These are phyloP conservation scores for Eragrostis curvula DNA, from an alignment of 176 grass and related monocot species.

Conservation along the genomic window DNA sequence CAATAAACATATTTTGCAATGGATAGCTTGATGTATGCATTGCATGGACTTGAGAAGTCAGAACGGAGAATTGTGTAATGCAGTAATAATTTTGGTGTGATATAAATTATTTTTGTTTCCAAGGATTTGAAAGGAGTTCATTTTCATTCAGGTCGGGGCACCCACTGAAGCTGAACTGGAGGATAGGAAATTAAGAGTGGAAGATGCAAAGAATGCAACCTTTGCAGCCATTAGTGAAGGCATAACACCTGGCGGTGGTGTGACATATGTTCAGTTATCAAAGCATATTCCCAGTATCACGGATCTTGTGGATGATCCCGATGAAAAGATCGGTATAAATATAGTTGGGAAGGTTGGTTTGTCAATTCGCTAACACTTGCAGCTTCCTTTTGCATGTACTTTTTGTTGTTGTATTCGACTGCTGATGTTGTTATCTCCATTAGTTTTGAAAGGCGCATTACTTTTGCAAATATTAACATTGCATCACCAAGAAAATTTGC, in stretches of 20 bases:
- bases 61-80: neutral
- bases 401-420: neutral
- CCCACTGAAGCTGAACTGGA: slow-evolving; percentile 91
- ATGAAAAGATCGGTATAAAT: slow-evolving; percentile 90
- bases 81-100: neutral
- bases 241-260: slow-evolving; percentile 85
- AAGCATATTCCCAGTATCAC: slow-evolving; percentile 74
- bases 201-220: slow-evolving; percentile 97
- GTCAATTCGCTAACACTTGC: neutral
- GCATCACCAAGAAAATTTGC: neutral
- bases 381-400: neutral
- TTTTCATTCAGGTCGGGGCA: slow-evolving; percentile 84
- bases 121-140: slow-evolving; percentile 31
- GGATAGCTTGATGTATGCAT: neutral
- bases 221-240: slow-evolving; percentile 95
- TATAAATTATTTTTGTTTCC: slow-evolving; percentile 24
- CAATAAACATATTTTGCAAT: slow-evolving; percentile 1
- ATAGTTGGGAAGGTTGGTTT: slow-evolving; percentile 84
- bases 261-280: slow-evolving; percentile 75
- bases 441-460: neutral
- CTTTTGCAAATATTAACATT: neutral
- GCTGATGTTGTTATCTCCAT: neutral
- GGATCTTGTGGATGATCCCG: slow-evolving; percentile 66
- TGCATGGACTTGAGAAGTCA: slow-evolving; percentile 2
- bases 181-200: slow-evolving; percentile 89